Evolutionary conservation across 495 filamentous ascomycete genomes (phyloP).

Genomic region (Xylaria grammica): DNA sequence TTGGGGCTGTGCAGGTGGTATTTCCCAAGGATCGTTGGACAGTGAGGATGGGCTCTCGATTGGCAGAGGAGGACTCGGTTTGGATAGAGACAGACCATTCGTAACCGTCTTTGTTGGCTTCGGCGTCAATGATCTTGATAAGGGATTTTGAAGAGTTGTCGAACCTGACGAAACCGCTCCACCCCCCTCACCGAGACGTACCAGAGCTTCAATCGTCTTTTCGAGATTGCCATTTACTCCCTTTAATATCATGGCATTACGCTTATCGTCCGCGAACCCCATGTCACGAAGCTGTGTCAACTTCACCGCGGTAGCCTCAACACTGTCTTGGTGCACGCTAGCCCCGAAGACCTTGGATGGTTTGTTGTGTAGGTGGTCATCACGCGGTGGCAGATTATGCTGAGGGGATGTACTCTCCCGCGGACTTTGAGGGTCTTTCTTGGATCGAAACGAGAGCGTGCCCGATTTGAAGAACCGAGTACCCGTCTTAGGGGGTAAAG

Average conservation of each 20-base stretch:
- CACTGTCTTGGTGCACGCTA: conserved; percentile 53
- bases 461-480: conserved; percentile 79
- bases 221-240: conserved; percentile 83
- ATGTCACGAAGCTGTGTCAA: conserved; percentile 81
- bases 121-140: conserved; percentile 51
- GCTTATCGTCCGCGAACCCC: conserved; percentile 86
- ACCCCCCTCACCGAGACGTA: conserved; percentile 72
- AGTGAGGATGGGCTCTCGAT: conserved; percentile 44
- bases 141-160: conserved; percentile 37
- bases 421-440: conserved; percentile 47
- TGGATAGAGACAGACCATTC: conserved; percentile 32
- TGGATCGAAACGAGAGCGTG: conserved; percentile 68
- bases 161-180: conserved; percentile 48
- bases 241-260: conserved; percentile 79
- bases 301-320: conserved; percentile 64
- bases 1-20: conserved; percentile 53
- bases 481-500: conserved; percentile 81
- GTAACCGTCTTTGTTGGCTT: conserved; percentile 34
- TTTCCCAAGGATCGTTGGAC: conserved; percentile 72
- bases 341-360: conserved; percentile 70
- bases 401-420: conserved; percentile 26
- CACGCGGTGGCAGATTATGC: conserved; percentile 15
- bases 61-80: conserved; percentile 32
- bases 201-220: conserved; percentile 79
- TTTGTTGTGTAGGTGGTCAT: conserved; percentile 56